Evolutionary conservation across 306 rosid species (phyloP).

Genomic region (Elaeagnus macrophylla): DNA sequence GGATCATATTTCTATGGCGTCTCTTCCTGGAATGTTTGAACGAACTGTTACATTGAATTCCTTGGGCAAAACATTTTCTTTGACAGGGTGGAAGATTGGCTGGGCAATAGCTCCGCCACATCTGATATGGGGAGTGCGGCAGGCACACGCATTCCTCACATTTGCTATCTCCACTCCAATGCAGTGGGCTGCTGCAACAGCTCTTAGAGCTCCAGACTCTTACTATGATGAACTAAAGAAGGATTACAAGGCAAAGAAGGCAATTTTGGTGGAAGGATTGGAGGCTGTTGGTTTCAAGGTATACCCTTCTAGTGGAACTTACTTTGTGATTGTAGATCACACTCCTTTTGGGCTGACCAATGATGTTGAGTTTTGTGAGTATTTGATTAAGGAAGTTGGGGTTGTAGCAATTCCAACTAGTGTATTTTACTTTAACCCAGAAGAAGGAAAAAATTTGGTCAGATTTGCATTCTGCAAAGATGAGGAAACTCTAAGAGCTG

Average conservation of each 20-base stretch:
- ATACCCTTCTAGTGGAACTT: conserved; percentile 79
- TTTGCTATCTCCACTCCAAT: conserved; percentile 74
- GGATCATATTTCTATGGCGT: conserved; percentile 78
- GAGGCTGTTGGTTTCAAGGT: conserved; percentile 75
- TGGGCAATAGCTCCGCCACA: conserved; percentile 85
- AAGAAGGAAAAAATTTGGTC: conserved; percentile 83
- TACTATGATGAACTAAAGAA: conserved; percentile 62
- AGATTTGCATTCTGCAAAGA: conserved; percentile 92
- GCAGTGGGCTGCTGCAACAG: conserved; percentile 86
- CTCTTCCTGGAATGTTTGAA: conserved; percentile 87
- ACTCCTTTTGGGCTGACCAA: conserved; percentile 80
- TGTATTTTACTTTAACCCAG: conserved; percentile 84
- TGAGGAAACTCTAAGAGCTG: conserved; percentile 70
- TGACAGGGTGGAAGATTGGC: conserved; percentile 90
- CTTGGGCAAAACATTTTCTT: conserved; percentile 82
- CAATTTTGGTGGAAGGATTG: conserved; percentile 77
- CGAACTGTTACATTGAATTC: conserved; percentile 86
- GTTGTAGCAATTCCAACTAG: conserved; percentile 94
- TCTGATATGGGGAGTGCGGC: conserved; percentile 79
- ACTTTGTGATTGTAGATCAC: conserved; percentile 88
- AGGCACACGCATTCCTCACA: conserved; percentile 65
- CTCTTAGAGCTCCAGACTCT: conserved; percentile 86
- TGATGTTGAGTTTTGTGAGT: conserved; percentile 77
- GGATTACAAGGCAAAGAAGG: conserved; percentile 68
- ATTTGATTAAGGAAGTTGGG: conserved; percentile 83